These are phyloP conservation scores for Diaporthe humulicola DNA, from an alignment of 2,329 filamentous ascomycete genomes.

Conservation along the genomic window DNA sequence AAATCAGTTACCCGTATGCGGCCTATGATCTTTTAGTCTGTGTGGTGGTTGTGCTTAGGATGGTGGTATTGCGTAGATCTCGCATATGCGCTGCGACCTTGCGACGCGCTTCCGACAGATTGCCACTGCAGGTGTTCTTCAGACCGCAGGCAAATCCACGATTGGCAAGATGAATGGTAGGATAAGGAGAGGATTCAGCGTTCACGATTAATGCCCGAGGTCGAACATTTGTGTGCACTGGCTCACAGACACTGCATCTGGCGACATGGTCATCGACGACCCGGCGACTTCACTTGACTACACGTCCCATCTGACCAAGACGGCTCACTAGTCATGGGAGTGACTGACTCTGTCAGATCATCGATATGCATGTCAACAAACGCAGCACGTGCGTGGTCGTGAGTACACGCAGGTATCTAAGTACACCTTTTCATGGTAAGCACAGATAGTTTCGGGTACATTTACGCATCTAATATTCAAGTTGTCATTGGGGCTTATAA, in stretches of 20 bases:
- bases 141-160: background rate
- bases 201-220: too few species aligned
- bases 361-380: background rate
- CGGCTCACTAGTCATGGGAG: background rate
- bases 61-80: conserved; percentile 20
- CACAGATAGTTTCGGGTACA: background rate
- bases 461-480: background rate
- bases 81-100: conserved; percentile 21
- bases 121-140: conserved; percentile 7
- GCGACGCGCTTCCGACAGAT: conserved; percentile 4
- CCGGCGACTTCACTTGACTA: background rate
- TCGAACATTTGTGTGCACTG: background rate
- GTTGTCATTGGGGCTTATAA: background rate
- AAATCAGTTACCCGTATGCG: background rate
- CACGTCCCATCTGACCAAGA: background rate
- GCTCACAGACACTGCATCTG: background rate
- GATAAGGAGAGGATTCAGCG: background rate
- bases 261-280: background rate
- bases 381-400: background rate
- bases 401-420: background rate
- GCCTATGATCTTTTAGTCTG: conserved; percentile 6
- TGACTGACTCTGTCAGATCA: background rate
- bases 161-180: background rate
- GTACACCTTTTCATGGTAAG: background rate
- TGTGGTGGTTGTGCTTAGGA: background rate